Conservation (phyloP, 495 filamentous ascomycete genomes). For the Penicillium tannophilum region DNA sequence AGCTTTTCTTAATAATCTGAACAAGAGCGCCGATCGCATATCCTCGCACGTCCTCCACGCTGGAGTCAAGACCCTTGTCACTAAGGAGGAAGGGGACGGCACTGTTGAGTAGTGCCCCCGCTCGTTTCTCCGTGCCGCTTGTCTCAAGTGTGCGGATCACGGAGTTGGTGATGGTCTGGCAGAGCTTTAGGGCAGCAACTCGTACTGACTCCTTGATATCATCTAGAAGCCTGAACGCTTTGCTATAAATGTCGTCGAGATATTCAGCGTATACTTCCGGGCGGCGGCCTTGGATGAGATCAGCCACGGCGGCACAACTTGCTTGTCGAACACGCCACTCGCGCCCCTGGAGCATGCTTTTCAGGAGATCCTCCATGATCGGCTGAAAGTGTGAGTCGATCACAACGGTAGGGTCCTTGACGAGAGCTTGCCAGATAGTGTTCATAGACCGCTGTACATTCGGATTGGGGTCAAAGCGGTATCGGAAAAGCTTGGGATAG, state of each 20-base stretch:
- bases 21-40: slow-evolving; percentile 76
- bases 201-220: slow-evolving; percentile 94
- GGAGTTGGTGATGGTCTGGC: slow-evolving; percentile 76
- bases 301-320: slow-evolving; percentile 85
- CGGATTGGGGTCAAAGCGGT: slow-evolving; percentile 90
- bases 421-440: slow-evolving; percentile 91
- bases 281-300: slow-evolving; percentile 75
- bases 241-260: slow-evolving; percentile 78
- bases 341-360: slow-evolving; percentile 74
- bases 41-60: slow-evolving; percentile 77
- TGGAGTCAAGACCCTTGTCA: slow-evolving; percentile 83
- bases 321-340: slow-evolving; percentile 94
- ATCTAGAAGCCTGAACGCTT: slow-evolving; percentile 79
- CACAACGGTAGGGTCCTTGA: slow-evolving; percentile 76
- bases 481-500: slow-evolving; percentile 91
- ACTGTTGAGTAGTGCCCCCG: slow-evolving; percentile 74
- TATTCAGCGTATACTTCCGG: slow-evolving; percentile 81
- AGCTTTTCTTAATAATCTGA: slow-evolving; percentile 83
- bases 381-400: slow-evolving; percentile 76
- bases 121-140: slow-evolving; percentile 67
- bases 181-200: slow-evolving; percentile 75
- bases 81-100: slow-evolving; percentile 90
- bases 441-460: slow-evolving; percentile 95
- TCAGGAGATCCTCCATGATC: slow-evolving; percentile 83
- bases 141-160: slow-evolving; percentile 85